Base-by-base conservation (phyloP, 306 rosid species). In the Lathyrus tuberosus region DNA sequence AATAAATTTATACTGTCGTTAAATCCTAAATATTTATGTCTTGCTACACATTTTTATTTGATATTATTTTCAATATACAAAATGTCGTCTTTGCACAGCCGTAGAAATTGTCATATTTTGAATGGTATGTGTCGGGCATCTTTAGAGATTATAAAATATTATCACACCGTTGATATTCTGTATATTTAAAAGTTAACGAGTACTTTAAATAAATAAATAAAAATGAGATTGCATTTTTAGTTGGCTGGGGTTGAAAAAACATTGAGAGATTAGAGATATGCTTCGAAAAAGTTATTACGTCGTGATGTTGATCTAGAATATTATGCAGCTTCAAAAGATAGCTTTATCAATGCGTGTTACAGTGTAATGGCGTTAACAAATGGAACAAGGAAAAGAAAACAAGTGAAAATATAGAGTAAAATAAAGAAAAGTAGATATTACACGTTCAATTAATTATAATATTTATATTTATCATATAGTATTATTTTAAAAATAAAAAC, bases 91-190 rank as follows among this genome's bases (percentile, higher is more conserved):
- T 44, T 44, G 49, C 16, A 44, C 49, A 14, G 40, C 49, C 49
- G 49, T 44, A 44, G 49, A 44, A 14, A 44, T 44, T 44, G 16
- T 44, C 49, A 44, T 54, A 26, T 77, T 75, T 71, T 11, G 46
- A 31, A 65, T 40, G 72, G 53, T 30, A 15, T 56, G 22, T 84
- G 83, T 75, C 64, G 79, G 83, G 83, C 70, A 70, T 75, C 83
- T 73, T 56, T 6, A 33, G 72, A 48, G 17, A 37, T 79, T 53
- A 79, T 8, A 70, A 75, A 78, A 44, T 43, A 28, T 49, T 62
- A 14, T 26, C 10, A 20, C 63, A 35, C 70, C 42, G 65, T 70
- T 73, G 78, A 77, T 88, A 81, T 79, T 84, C 86, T 81, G 79
- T 38, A 35, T 35, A 7, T 8, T 35, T 35, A 6, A 6, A 35